These are phyloP conservation scores for Gamarada debralockiae DNA, from an alignment of 495 filamentous ascomycete genomes.

Conservation along the genomic window DNA sequence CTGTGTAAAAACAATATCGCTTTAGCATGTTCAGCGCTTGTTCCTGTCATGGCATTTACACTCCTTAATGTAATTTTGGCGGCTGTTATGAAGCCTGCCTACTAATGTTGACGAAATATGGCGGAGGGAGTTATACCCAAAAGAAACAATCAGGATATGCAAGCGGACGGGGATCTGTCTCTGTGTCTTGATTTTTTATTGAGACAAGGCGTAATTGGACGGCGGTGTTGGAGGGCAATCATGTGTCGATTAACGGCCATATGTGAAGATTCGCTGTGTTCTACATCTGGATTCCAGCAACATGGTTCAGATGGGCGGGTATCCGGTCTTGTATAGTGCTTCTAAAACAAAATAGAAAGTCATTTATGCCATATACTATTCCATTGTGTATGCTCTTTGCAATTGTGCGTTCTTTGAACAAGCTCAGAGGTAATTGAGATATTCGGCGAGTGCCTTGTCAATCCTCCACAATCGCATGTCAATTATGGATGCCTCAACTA, in stretches of 20 bases:
- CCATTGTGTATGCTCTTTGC: neutral
- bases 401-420: too few species aligned
- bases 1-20: constrained; percentile 19
- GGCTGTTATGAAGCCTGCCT: neutral
- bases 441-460: too few species aligned
- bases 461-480: too few species aligned
- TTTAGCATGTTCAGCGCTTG: constrained; percentile 19
- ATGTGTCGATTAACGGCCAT: constrained; percentile 15
- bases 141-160: constrained; percentile 8
- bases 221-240: neutral
- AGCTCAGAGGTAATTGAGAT: too few species aligned
- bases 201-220: constrained; percentile 5
- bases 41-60: constrained; percentile 5
- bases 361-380: neutral
- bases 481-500: too few species aligned
- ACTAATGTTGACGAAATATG: constrained; percentile 26
- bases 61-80: constrained; percentile 27
- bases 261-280: neutral
- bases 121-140: constrained; percentile 24
- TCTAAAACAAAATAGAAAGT: constrained; percentile 13
- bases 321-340: neutral
- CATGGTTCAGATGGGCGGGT: neutral
- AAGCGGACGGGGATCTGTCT: neutral
- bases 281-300: neutral
- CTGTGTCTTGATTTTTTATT: neutral